Conservation (phyloP, 2,329 filamentous ascomycete species). For the Diaporthe eres region DNA sequence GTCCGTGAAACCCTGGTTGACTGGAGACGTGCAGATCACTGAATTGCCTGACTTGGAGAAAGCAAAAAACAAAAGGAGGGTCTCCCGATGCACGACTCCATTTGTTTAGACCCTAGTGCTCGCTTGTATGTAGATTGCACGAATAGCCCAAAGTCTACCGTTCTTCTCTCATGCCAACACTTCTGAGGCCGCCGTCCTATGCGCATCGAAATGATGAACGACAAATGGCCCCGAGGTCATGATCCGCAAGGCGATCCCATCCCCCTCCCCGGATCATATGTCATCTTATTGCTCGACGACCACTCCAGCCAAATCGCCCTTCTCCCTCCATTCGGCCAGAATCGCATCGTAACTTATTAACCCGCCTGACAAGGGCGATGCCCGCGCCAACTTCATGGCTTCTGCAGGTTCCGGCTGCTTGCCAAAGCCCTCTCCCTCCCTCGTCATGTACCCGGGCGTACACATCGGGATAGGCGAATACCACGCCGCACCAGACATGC, state of each 20-base stretch:
- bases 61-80: not conserved
- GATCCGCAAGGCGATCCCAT: not conserved
- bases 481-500: not conserved
- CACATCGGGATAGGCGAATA: conserved; percentile 9
- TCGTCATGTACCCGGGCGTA: conserved; percentile 18
- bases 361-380: not conserved
- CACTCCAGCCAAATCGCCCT: conserved; percentile 20
- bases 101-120: not conserved
- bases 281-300: not conserved
- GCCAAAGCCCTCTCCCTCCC: conserved; percentile 17
- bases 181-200: not conserved
- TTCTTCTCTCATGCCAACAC: not conserved
- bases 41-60: conserved; percentile 1
- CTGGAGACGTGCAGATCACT: not conserved
- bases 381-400: conserved; percentile 1
- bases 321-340: conserved; percentile 22
- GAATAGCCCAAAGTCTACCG: not conserved
- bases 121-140: not conserved
- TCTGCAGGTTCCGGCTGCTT: conserved; percentile 11
- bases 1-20: not conserved
- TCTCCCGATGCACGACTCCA: not conserved
- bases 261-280: not conserved
- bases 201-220: not conserved
- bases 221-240: not conserved
- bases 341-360: conserved; percentile 1